These are phyloP conservation scores for Clonostachys byssicola DNA, from an alignment of 2,329 filamentous ascomycete species.

Conservation along the genomic window DNA sequence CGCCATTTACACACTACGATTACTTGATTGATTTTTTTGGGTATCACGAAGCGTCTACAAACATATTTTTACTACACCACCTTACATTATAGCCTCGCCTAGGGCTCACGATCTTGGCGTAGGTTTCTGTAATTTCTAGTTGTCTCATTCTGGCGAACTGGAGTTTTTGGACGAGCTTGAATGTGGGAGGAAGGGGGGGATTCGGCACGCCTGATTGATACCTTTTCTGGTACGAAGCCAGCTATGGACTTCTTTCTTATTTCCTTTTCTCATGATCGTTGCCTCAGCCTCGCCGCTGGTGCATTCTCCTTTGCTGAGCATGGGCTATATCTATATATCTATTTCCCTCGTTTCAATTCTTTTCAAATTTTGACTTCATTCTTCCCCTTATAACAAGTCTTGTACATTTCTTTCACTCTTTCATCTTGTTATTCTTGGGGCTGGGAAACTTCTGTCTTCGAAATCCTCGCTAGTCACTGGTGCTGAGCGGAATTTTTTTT, in stretches of 20 bases:
- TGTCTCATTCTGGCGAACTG: too few relatives aligned
- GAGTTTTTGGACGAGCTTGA: too few relatives aligned
- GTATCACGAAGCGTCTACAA: conserved; percentile 20
- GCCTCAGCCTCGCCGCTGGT: not conserved
- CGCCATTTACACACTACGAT: too few relatives aligned
- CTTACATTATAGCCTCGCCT: too few relatives aligned
- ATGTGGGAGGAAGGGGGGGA: too few relatives aligned
- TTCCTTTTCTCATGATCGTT: conserved; percentile 2
- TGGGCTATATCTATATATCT: not conserved
- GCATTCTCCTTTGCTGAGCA: conserved; percentile 4
- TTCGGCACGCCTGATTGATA: too few relatives aligned
- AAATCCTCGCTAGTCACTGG: not conserved
- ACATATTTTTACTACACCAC: conserved; percentile 7
- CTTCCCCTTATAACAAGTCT: not conserved
- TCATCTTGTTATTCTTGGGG: not conserved
- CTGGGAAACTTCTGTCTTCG: not conserved
- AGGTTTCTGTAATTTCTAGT: too few relatives aligned
- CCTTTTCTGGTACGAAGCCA: not conserved
- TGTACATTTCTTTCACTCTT: not conserved
- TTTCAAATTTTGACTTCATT: conserved; percentile 4
- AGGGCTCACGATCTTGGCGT: too few relatives aligned
- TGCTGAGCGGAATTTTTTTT: not conserved
- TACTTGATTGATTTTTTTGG: conserved; percentile 7
- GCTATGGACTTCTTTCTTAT: not conserved
- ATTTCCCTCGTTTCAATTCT: conserved; percentile 10